Percentiles rank a stretch among this genome's conserved stretches.
Conservation (phyloP, 75 land plant species). For the Selaginella tamariscina region DNA sequence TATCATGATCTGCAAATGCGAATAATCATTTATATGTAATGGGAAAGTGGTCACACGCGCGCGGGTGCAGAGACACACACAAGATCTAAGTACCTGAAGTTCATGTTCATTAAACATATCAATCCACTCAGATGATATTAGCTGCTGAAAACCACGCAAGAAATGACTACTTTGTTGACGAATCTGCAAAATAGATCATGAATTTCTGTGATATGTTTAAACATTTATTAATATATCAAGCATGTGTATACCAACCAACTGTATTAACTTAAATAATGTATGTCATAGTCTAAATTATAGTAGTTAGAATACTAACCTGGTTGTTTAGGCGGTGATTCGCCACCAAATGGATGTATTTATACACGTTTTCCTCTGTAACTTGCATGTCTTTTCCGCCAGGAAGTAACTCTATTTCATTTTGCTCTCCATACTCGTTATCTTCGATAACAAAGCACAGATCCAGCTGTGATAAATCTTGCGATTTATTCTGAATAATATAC, state of each 20-base stretch:
- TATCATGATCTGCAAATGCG: slow-evolving; percentile 49
- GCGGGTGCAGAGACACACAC: not conserved
- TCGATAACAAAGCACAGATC: slow-evolving; percentile 78
- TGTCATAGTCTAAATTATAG: not conserved
- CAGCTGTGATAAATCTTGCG: slow-evolving; percentile 60
- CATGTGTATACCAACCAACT: not conserved
- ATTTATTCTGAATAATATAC: slow-evolving; percentile 42
- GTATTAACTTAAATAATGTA: not conserved
- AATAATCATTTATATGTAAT: slow-evolving; percentile 3
- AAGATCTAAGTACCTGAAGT: slow-evolving; percentile 50
- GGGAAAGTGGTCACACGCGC: not conserved
- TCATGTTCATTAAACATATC: slow-evolving; percentile 95
- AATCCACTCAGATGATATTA: slow-evolving; percentile 78
- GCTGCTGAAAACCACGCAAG: slow-evolving; percentile 77
- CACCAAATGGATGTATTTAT: slow-evolving; percentile 62
- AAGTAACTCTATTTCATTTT: slow-evolving; percentile 71
- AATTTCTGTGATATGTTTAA: no score
- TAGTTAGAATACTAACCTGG: slow-evolving; percentile 43
- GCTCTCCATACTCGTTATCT: slow-evolving; percentile 94
- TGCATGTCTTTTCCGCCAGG: slow-evolving; percentile 75
- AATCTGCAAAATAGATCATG: slow-evolving; percentile 45
- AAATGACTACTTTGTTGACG: slow-evolving; percentile 73
- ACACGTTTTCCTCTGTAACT: slow-evolving; percentile 77
- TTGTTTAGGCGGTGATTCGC: slow-evolving; percentile 72
- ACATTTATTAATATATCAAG: not conserved